A percentile compares a stretch with the other conserved stretches of the same genome.
These are phyloP conservation scores for Parmelia sp. DNA, from an alignment of 495 filamentous ascomycete genomes.

Conservation along the genomic window DNA sequence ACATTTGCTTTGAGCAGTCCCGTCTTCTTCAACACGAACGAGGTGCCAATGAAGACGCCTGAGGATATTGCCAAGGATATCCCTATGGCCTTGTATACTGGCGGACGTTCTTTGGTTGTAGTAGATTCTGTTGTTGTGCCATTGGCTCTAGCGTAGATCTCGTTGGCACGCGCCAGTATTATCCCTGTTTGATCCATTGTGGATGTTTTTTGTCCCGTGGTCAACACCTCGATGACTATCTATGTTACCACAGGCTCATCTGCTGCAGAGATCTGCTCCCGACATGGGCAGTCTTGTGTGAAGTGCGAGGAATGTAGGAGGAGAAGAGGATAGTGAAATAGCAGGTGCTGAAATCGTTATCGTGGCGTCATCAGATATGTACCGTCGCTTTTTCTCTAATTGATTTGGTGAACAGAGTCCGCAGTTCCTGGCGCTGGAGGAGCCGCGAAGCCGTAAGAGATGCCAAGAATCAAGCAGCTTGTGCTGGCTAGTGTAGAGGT, in stretches of 20 bases:
- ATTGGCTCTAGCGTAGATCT: constrained; percentile 44
- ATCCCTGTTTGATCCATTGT: constrained; percentile 45
- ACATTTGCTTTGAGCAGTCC: constrained; percentile 87
- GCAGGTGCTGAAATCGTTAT: neutral
- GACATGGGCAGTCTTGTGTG: neutral
- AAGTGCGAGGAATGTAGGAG: neutral
- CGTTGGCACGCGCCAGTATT: constrained; percentile 39
- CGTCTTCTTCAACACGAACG: constrained; percentile 92
- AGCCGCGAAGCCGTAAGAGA: neutral
- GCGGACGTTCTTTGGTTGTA: constrained; percentile 37
- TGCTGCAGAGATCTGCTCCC: neutral
- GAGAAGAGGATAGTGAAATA: neutral
- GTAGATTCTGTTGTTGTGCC: constrained; percentile 15
- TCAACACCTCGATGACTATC: neutral
- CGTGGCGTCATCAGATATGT: neutral
- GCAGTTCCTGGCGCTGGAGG: neutral
- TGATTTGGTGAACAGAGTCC: neutral
- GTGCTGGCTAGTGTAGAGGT: no score
- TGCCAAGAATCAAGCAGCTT: neutral
- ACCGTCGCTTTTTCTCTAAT: neutral
- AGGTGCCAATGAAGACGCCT: constrained; percentile 88
- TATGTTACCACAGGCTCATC: neutral
- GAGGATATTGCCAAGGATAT: constrained; percentile 81
- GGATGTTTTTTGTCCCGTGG: neutral
- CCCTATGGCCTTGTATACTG: constrained; percentile 79